These are phyloP conservation scores for Populus tomentosa DNA, from an alignment of 441 rosid genomes.

Conservation along the genomic window DNA sequence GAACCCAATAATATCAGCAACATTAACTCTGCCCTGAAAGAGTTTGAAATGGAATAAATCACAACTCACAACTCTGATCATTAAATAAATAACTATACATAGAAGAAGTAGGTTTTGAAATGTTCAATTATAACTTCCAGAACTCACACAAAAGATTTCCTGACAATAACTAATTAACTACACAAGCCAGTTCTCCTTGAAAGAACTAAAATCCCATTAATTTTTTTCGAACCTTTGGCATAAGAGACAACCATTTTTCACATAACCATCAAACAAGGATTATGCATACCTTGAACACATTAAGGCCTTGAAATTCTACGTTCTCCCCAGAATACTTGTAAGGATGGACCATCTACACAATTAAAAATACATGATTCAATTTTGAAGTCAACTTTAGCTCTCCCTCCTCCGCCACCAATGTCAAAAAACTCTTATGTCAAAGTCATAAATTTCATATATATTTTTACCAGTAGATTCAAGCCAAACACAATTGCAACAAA, in stretches of 20 bases:
- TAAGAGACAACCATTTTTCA: neutral
- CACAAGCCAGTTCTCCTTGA: neutral
- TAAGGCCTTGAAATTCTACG: slow-evolving; percentile 58
- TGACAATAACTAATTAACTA: neutral
- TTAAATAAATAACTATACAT: neutral
- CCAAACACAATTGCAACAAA: neutral
- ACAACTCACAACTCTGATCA: neutral
- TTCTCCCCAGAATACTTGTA: slow-evolving; percentile 74
- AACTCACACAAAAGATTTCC: slow-evolving; percentile 3
- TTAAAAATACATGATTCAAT: neutral
- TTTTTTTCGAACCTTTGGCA: neutral
- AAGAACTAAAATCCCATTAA: neutral
- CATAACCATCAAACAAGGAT: neutral
- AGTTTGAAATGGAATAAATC: slow-evolving; percentile 10
- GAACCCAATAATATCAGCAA: slow-evolving; percentile 78
- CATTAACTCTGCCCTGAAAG: slow-evolving; percentile 77
- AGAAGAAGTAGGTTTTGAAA: neutral
- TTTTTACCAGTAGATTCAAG: neutral
- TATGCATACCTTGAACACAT: slow-evolving; percentile 60
- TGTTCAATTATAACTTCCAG: neutral
- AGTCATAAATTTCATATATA: neutral
- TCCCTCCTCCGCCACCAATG: neutral
- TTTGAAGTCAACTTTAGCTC: neutral
- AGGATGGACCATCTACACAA: slow-evolving; percentile 52
- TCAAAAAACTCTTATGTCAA: neutral